A percentile compares a stretch with the other conserved stretches of the same genome.
phyloP scores from a whole-genome alignment of 148 eudicot genomes.

The Persicaria tinctoria region DNA sequence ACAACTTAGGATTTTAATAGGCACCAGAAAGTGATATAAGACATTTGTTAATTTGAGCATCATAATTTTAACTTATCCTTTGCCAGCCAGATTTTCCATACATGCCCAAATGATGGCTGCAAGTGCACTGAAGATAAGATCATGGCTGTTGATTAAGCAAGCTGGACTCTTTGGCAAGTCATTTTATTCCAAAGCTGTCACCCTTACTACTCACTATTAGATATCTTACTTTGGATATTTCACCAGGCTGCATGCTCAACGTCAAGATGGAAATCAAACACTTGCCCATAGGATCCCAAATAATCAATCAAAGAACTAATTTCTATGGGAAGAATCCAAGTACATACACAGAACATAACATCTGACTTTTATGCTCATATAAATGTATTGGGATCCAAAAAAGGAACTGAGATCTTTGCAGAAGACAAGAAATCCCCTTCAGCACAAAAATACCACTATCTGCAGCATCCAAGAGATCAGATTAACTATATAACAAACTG shows the following conservation, averaged over 20 bases:
- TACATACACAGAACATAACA: background rate
- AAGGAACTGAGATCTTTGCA: constrained; percentile 1
- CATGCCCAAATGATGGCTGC: constrained; percentile 4
- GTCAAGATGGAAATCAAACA: constrained; percentile 1
- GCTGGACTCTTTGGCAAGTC: background rate
- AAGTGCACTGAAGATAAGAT: background rate
- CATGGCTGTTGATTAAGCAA: background rate
- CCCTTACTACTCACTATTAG: background rate
- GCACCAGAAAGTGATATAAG: constrained; percentile 4
- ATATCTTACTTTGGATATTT: background rate
- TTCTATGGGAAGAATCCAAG: background rate
- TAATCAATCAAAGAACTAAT: constrained; percentile 1
- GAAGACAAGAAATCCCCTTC: background rate
- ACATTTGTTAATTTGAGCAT: background rate
- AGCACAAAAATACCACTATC: background rate
- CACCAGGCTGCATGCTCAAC: background rate
- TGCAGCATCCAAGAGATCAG: background rate
- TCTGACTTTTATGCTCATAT: background rate
- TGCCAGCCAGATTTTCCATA: constrained; percentile 8
- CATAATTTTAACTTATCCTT: background rate
- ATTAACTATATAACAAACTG: background rate
- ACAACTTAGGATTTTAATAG: background rate
- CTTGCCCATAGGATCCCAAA: background rate
- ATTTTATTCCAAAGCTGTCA: background rate
- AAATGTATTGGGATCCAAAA: background rate